phyloP scores from a whole-genome alignment of 2,329 filamentous ascomycete species.

The Alternaria solani region DNA sequence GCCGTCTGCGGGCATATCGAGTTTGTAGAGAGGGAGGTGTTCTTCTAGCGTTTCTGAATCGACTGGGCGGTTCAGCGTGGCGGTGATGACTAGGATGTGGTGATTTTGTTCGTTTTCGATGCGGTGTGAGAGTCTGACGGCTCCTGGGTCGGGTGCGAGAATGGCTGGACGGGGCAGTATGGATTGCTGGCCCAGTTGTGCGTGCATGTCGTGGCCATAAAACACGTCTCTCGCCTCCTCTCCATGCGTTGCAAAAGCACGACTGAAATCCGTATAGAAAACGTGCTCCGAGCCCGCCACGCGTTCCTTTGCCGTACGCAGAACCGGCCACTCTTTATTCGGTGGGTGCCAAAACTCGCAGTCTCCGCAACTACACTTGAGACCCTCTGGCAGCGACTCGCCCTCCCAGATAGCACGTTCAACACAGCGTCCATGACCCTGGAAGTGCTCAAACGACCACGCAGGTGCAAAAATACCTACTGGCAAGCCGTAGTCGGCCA shows the following conservation, averaged over 20 bases:
- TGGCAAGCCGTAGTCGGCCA: conserved; percentile 48
- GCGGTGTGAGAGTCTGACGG: conserved; percentile 17
- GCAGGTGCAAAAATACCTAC: conserved; percentile 57
- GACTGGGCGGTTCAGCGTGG: background rate
- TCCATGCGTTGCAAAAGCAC: conserved; percentile 38
- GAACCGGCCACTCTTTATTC: conserved; percentile 38
- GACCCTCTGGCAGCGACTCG: conserved; percentile 26
- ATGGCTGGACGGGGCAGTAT: conserved; percentile 35
- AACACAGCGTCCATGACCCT: conserved; percentile 30
- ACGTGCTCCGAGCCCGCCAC: conserved; percentile 47
- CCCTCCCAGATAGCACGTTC: conserved; percentile 51
- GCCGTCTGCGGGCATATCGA: conserved; percentile 44
- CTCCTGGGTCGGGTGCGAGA: background rate
- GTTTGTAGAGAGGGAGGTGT: conserved; percentile 41
- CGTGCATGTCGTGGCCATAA: conserved; percentile 27
- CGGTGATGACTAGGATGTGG: conserved; percentile 31
- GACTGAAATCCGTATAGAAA: conserved; percentile 51
- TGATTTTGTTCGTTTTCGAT: conserved; percentile 18
- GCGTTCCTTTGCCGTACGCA: conserved; percentile 37
- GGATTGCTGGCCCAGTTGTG: conserved; percentile 47
- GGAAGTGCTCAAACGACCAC: conserved; percentile 58
- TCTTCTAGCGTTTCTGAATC: conserved; percentile 2
- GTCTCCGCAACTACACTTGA: conserved; percentile 48
- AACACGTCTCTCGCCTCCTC: conserved; percentile 25
- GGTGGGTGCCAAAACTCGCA: conserved; percentile 25